Base-by-base conservation (phyloP, 805 yeast genomes). In the Candida succiphila region DNA sequence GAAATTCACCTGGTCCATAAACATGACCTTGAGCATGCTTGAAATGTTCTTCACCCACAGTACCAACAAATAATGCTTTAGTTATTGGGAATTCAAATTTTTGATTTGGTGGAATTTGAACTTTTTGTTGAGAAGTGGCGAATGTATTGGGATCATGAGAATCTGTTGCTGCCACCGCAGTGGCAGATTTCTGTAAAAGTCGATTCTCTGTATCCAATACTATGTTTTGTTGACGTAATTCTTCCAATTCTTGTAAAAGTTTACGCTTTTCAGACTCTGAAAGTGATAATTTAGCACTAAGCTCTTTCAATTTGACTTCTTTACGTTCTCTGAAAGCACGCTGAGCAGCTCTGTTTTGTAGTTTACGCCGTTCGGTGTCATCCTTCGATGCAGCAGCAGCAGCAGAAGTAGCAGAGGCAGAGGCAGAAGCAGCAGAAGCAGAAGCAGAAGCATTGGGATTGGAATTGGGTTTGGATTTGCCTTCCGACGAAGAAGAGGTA, bases 261-360 rank as follows among this genome's bases (percentile, higher is more conserved):
- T 51, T 50, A 34, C 61, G 63, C 20, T 62, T 40, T 37, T 65
- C 73, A 15, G 35, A 31, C 63, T 71, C 89, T 27, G 81, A 69
- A 37, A 66, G 62, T 14, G 60, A 56, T 39, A 85, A 57, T 50
- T 75, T 75, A 3, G 56, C 56, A 42, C 80, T 78, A 28, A 85
- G 61, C 44, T 79, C 87, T 49, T 77, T 78, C 39, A 81, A 56
- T 44, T 70, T 75, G 32, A 73, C 72, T 52, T 82, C 92, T 52
- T 80, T 82, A 32, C 94, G 72, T 54, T 83, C 88, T 39, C 94
- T 63, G 55, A 82, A 85, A 3, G 94, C 94, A 43, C 87, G 64
- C 57, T 85, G 95, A 1, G 94, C 94, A 9, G 88, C 88, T 46
- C 94, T 63, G 50, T 84, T 83, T 51, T 80, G 92, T 2, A 85